Base-by-base conservation (phyloP, 2,329 filamentous ascomycete genomes). In the Hymenoscyphus linearis region DNA sequence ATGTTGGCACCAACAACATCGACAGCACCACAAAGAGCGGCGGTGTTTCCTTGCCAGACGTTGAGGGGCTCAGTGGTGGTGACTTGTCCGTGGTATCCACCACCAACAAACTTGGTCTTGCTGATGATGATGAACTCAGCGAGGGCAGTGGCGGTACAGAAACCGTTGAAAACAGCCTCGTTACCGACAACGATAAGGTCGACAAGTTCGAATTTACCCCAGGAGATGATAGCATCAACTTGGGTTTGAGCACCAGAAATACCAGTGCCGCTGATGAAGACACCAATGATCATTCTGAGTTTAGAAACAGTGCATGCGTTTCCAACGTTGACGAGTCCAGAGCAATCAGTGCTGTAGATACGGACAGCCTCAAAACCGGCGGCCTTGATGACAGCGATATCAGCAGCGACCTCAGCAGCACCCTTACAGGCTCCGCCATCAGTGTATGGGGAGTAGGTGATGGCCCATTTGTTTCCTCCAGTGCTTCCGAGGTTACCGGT, bases 331-430 rank as follows among this genome's bases (percentile, higher is more conserved):
- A 86, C 77, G 64, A 96, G 88, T 60, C 88, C 88, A 76, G 84
- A 81, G 82, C 93, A 98, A 83, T 97, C 93, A 68, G 92, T 93
- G 66, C 88, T 91, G 85, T 98, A 98, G 74, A 95, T 81, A 75
- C 93, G 93, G 74, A 93, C 75, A 56, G 83, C 79, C 66, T 76
- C 77, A 83, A 93, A 91, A 63, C 89, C 89, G 66, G 84, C 83
- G 58, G 69, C 56, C 71, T 85, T 83, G 72, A 93, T 88, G 62
- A 75, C 68, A 44, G 76, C 74, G 67, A 93, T 81, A 67, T 93
- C 88, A 26, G 69, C 59, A 64, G 79, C 73, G 62, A 93, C 84
- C 55, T 82, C 74, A n/a, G 65, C 65, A 64, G 81, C 76, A 63
- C 73, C 71, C 85, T 90, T 91, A 86, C 90, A 93, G 55, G 77